A percentile compares a stretch with the other conserved stretches of the same genome.
Conservation (phyloP, 371 early-diverging fungal genomes). For the Apophysomyces variabilis region DNA sequence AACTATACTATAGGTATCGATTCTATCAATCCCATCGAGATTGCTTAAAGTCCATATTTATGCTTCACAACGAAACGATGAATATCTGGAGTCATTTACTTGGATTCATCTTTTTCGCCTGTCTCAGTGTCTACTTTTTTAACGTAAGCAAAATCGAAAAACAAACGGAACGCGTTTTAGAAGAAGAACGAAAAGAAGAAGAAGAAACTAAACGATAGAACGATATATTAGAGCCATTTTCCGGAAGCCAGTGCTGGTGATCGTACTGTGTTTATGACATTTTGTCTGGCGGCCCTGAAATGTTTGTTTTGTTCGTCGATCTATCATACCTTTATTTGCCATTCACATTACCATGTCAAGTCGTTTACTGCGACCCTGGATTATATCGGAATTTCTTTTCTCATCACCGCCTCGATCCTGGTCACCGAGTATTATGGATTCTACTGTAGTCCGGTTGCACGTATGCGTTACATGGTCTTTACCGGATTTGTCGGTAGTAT, state of each 20-base stretch:
- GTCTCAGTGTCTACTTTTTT: constrained; percentile 57
- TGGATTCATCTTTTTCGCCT: constrained; percentile 62
- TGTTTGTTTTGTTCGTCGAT: constrained; percentile 74
- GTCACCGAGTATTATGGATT: constrained; percentile 68
- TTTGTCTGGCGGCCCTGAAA: constrained; percentile 65
- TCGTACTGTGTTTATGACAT: constrained; percentile 57
- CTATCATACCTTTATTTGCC: constrained; percentile 73
- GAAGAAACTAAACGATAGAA: no score
- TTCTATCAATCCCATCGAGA: constrained; percentile 50
- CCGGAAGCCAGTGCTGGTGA: constrained; percentile 56
- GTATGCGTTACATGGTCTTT: constrained; percentile 58
- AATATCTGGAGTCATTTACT: constrained; percentile 76
- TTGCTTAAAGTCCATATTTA: constrained; percentile 61
- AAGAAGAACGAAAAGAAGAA: not conserved
- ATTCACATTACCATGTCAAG: constrained; percentile 58
- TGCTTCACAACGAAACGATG: constrained; percentile 73
- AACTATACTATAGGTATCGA: constrained; percentile 30
- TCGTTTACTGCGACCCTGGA: constrained; percentile 69
- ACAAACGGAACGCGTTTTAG: not conserved
- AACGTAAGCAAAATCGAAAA: constrained; percentile 49
- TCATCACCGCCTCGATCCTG: constrained; percentile 68
- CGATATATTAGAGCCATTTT: constrained; percentile 44
- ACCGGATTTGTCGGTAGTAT: constrained; percentile 58
- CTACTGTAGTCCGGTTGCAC: constrained; percentile 56
- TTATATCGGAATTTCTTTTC: constrained; percentile 71